Conservation (phyloP, 495 filamentous ascomycete genomes). For the Astrothelium macrocarpum region DNA sequence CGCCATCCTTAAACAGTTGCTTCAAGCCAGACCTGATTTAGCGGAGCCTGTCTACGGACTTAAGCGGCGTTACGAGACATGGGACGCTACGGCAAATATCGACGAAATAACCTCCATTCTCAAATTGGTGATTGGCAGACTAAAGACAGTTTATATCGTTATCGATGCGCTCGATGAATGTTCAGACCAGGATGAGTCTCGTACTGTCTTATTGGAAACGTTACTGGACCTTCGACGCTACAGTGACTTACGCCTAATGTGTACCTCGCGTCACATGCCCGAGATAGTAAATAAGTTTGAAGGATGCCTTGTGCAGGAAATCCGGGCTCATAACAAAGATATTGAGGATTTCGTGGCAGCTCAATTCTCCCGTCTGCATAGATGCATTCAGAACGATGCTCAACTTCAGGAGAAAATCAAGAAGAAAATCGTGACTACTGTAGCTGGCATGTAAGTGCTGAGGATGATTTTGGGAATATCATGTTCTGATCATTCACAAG, state of each 20-base stretch:
- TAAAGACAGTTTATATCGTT: slow-evolving; percentile 33
- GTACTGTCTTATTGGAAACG: slow-evolving; percentile 24
- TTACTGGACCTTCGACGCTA: slow-evolving; percentile 29
- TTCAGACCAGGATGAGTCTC: slow-evolving; percentile 22
- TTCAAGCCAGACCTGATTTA: slow-evolving; percentile 19
- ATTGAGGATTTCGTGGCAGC: no score
- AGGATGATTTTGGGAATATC: no score
- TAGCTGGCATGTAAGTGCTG: no score
- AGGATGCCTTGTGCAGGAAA: no score
- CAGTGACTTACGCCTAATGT: slow-evolving; percentile 19
- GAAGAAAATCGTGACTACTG: no score
- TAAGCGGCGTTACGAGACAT: slow-evolving; percentile 8
- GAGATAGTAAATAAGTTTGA: slow-evolving; percentile 14
- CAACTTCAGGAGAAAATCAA: no score
- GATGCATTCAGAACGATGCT: no score
- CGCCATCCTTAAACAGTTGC: slow-evolving; percentile 35
- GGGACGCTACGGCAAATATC: slow-evolving; percentile 21
- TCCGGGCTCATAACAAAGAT: no score
- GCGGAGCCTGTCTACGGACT: slow-evolving; percentile 23
- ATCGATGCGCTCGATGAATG: slow-evolving; percentile 43
- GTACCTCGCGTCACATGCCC: slow-evolving; percentile 19
- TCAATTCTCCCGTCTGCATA: no score
- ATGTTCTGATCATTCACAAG: no score
- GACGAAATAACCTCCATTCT: slow-evolving; percentile 29
- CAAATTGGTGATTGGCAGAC: slow-evolving; percentile 18